Conservation (phyloP, 805 yeast genomes). For the Limtongozyma cylindracea region DNA sequence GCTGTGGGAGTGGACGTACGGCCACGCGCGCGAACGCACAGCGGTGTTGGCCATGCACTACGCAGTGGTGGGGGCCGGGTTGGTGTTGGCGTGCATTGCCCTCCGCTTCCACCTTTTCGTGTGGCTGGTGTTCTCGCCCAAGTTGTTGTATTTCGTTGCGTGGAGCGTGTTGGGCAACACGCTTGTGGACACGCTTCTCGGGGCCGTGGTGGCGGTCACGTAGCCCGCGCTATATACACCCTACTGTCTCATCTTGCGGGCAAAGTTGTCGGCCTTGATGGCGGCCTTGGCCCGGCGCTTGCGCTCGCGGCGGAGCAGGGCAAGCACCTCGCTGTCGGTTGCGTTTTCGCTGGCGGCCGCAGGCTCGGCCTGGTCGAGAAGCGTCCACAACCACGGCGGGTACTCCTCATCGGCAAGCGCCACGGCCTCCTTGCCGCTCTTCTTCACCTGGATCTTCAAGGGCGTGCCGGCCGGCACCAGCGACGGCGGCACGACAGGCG, state of each 20-base stretch:
- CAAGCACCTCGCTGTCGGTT: no score
- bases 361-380: slow-evolving; percentile 50
- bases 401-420: slow-evolving; percentile 76
- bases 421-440: slow-evolving; percentile 66
- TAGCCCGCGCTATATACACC: neutral
- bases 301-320: no score
- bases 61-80: slow-evolving; percentile 26
- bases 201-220: neutral
- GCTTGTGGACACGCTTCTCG: slow-evolving; percentile 7
- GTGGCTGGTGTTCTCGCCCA: slow-evolving; percentile 97
- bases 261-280: neutral
- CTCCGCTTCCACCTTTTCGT: slow-evolving; percentile 74
- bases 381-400: slow-evolving; percentile 87
- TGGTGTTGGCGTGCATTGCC: slow-evolving; percentile 43
- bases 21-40: no score
- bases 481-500: neutral
- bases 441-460: slow-evolving; percentile 46
- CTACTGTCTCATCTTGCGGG: neutral
- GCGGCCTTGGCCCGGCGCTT: no score
- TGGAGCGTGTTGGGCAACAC: slow-evolving; percentile 36
- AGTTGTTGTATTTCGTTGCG: slow-evolving; percentile 49
- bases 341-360: no score
- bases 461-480: slow-evolving; percentile 35
- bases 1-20: slow-evolving; percentile 10
- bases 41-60: slow-evolving; percentile 23